phyloP scores from a whole-genome alignment of 345 rosid genomes.

The Arabis hirsuta region DNA sequence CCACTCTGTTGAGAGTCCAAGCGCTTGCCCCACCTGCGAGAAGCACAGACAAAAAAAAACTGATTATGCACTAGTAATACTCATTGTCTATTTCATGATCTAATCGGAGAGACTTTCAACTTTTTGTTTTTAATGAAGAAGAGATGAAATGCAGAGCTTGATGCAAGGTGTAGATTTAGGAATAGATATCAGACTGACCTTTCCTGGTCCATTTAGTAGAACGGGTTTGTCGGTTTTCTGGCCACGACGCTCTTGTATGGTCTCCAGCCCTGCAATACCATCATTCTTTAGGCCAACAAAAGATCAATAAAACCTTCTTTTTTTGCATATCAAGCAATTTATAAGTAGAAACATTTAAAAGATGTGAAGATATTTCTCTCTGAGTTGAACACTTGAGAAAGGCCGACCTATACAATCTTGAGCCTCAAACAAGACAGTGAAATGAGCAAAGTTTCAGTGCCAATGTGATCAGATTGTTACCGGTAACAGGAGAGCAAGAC shows the following conservation, averaged over 20 bases:
- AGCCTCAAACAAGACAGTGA: neutral
- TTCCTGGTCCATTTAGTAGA: conserved; percentile 92
- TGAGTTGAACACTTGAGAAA: neutral
- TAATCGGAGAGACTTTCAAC: neutral
- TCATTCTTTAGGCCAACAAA: conserved; percentile 15
- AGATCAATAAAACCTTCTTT: neutral
- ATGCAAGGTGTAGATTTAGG: conserved; percentile 1
- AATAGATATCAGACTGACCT: conserved; percentile 54
- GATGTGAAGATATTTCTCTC: neutral
- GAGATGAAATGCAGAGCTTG: neutral
- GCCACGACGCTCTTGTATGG: conserved; percentile 87
- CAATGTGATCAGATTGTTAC: conserved; percentile 47
- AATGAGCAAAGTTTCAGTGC: conserved; percentile 5
- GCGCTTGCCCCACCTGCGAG: conserved; percentile 86
- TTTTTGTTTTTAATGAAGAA: neutral
- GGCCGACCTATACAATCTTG: neutral
- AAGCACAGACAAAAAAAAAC: neutral
- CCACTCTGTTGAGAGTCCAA: conserved; percentile 90
- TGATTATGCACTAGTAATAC: neutral
- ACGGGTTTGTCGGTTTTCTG: conserved; percentile 73
- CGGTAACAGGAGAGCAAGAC: conserved; percentile 82
- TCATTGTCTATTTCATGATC: neutral
- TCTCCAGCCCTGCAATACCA: conserved; percentile 70
- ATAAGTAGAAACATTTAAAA: neutral
- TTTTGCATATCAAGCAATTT: neutral